Base-by-base conservation (phyloP, 2,329 filamentous ascomycete genomes). In the Magnaporthiopsis rhizophila region DNA sequence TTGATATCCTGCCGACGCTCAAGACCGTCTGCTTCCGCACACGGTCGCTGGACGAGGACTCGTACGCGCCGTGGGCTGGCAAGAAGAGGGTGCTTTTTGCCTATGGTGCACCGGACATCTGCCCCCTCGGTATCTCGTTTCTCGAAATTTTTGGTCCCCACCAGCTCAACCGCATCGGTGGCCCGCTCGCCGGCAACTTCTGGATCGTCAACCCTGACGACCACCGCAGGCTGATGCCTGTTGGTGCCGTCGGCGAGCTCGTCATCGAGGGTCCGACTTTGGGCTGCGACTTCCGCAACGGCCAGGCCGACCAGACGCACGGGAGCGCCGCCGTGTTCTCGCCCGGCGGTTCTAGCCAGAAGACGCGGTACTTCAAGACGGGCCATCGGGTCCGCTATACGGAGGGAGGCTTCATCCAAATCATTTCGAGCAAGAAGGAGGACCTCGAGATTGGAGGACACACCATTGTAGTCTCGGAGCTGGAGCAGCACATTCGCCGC, bases 241-340 rank as follows among this genome's bases (percentile, higher is more conserved):
- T 83, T 15, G 85, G 85, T 1, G 78, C 81, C 0, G 74, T 84
- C 0, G 84, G 84, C 0, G 86, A 89, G 69, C 74, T 89, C 2
- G 78, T 87, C 3, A 81, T 89, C 45, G 84, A 87, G 68, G 84
- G 85, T 0, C 82, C 83, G 0, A 83, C 77, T 0, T 69, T 81
- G 8, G 77, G 77, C 2, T 76, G 78, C 65, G 73, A 73, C 5
- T 76, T 78, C 18, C 68, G 78, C 62, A 69, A 74, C 63, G 62
- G 69, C 60, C 69, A 71, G 66, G 61, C 73, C 65, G 66, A 75
- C 70, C 59, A 64, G 26, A 69, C 67, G n/a, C 70, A 32, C 65
- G 70, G 12, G 68, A 71, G 34, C 64, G 68, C 36, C 24, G 66
- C 65, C 7, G 70, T 69, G 0, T 69, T 71, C 26, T 50, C 62